phyloP scores from a whole-genome alignment of 768 basidiomycete species.

The Steccherinum ochraceum region DNA sequence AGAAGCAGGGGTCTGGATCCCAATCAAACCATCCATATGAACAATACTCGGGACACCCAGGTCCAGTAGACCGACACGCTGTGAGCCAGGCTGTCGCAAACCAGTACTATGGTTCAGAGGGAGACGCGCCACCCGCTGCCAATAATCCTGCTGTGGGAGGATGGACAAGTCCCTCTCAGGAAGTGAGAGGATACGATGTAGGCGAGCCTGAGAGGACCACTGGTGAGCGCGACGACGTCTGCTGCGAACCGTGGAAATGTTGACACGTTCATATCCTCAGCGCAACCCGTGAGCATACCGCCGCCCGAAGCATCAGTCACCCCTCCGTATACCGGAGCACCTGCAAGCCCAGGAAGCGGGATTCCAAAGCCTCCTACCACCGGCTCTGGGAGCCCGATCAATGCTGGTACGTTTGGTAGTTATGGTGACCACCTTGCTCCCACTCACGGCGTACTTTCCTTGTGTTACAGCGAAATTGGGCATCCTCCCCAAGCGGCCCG shows the following conservation, averaged over 20 bases:
- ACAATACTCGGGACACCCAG: constrained; percentile 4
- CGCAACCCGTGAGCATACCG: neutral
- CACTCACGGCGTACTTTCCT: neutral
- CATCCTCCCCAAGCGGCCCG: constrained; percentile 67
- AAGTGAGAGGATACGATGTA: constrained; percentile 18
- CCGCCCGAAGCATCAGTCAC: neutral
- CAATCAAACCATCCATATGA: neutral
- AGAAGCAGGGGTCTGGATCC: neutral
- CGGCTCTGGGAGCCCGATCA: constrained; percentile 17
- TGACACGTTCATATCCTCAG: neutral
- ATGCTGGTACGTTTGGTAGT: constrained; percentile 15
- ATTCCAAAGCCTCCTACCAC: constrained; percentile 19
- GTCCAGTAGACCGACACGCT: constrained; percentile 16
- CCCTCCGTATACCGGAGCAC: constrained; percentile 1
- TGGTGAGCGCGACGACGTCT: neutral
- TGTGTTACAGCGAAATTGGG: constrained; percentile 51
- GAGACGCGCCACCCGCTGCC: constrained; percentile 3
- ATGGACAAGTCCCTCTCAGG: neutral
- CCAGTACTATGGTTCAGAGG: constrained; percentile 13
- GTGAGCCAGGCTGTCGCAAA: constrained; percentile 18
- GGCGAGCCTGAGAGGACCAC: constrained; percentile 3
- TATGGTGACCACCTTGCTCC: neutral
- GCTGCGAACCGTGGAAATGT: too few relatives aligned
- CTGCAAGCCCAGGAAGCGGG: constrained; percentile 15
- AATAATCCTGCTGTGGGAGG: constrained; percentile 1